Evolutionary conservation across 192 early-diverging fungal genomes (phyloP), one percentile per base, ranked within the genome.

Genomic region (Lunasporangiospora selenospora): DNA sequence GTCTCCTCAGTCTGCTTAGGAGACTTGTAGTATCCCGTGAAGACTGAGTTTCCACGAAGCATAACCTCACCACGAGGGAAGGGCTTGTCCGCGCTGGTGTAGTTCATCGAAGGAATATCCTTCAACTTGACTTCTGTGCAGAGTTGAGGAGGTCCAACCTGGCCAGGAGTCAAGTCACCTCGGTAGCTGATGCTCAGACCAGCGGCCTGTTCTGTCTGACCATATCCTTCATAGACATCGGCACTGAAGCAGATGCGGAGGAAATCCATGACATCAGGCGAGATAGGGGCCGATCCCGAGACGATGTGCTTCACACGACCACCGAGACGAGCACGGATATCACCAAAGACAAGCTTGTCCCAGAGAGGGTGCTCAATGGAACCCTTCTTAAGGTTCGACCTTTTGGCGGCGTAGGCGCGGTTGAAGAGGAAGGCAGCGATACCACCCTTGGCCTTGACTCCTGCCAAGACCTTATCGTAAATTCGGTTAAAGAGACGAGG

Each of bases 401-500:
- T 77, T 63, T 91, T 91, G 39, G 66, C 34, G 18, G 62, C 58
- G 55, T 66, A 90, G 4, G 87, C 90, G 21, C 57, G 69, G 54
- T 80, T 57, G 62, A 89, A 89, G 18, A 92, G 56, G 11, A 50
- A 41, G 12, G 77, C 71, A 13, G 79, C 78, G 3, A 89, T 49
- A 15, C 91, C 91, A 56, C 88, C 86, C 75, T 87, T 88, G 34
- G 77, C 79, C 32, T 80, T 78, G 32, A 88, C 79, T 43, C 83
- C 84, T 4, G 81, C 73, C 36, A 89, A 63, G 23, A 98, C 81
- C 26, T 85, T 87, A 78, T 92, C 93, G 65, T 97, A 90, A 57
- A 98, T 89, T 57, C 91, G 86, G 84, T 95, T 97, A 71, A 95
- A 85, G 46, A 98, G 65, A 37, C 95, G 87, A 9, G 96, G 95